Base-by-base conservation (phyloP, 169 alveolate species). In the Hammondia hammondi region DNA sequence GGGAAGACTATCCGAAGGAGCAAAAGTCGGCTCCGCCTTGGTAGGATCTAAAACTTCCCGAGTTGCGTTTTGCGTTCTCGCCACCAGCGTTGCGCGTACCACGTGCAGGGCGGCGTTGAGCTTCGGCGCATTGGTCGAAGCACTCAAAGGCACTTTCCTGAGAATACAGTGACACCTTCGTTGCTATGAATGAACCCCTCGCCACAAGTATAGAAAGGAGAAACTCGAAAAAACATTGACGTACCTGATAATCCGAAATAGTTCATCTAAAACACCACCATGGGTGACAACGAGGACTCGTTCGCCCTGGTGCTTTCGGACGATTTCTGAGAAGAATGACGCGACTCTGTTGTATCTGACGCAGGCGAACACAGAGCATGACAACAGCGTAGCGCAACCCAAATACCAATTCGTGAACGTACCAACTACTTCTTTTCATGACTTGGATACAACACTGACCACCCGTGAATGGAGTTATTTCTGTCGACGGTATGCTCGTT, bases 221-320 rank as follows among this genome's bases (percentile, higher is more conserved):
- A 77, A 39, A 32, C 70, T 48, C 29, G 27, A 82, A 43, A 56
- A 29, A 17, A 9, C 90, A 35, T 27, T 3, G 14, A 45, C 57
- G 19, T 29, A 91, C 94, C 89, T 71, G 71, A 73, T 84, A 24
- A 91, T 72, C n/a, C 94, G 19, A 5, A 91, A 73, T 24, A 91
- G 88, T 24, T 91, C 94, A 71, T 91, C 94, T 73, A 91, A 29
- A 46, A 91, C 94, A 21, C 94, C 94, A 17, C 94, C 94, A 72
- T 91, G 94, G n/a, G 94, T 91, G 61, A 91, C 89, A 27, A 91
- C 94, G 39, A 91, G 73, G 4, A 91, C 71, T 27, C 94, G 82
- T 52, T 91, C 45, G 21, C 94, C 88, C 37, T 12, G n/a, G 52
- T 91, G 94, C 35, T 35, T n/a, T 9, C 27, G 46, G 17, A 84